Conservation (phyloP, 202 grass and related monocot species). For the Bolboschoenoplectus hybrid region DNA sequence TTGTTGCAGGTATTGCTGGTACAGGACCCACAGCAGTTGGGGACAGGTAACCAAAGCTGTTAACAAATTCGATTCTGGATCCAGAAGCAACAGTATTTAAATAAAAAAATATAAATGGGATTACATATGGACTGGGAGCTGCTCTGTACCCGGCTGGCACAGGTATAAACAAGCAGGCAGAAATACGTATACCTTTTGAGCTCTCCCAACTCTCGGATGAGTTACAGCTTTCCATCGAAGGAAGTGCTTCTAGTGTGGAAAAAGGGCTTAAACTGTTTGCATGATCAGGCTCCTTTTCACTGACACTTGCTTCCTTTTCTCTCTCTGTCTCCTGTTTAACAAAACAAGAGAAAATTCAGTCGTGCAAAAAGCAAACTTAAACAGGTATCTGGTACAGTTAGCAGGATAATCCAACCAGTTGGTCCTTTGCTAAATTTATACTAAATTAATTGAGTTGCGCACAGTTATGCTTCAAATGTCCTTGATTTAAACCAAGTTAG, state of each 20-base stretch:
- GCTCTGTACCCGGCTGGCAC: not conserved
- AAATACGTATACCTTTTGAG: slow-evolving; percentile 55
- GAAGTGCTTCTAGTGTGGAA: slow-evolving; percentile 60
- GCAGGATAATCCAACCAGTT: not conserved
- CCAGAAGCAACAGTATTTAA: slow-evolving; percentile 13
- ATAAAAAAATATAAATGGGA: not conserved
- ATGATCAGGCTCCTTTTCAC: slow-evolving; percentile 46
- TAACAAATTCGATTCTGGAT: not conserved
- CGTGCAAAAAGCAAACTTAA: not conserved
- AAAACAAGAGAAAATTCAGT: not conserved
- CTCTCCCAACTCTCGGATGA: slow-evolving; percentile 80
- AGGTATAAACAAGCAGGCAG: not conserved
- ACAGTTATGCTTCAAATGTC: not conserved
- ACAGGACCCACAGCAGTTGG: not conserved
- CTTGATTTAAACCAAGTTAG: not conserved
- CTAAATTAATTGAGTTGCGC: not conserved
- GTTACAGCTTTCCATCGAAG: slow-evolving; percentile 79
- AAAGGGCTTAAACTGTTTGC: slow-evolving; percentile 47
- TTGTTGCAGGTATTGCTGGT: not conserved
- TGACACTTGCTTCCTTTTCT: slow-evolving; percentile 32
- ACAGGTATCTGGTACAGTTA: not conserved
- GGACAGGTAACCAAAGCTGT: slow-evolving; percentile 3
- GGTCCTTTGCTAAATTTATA: not conserved
- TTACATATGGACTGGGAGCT: not conserved
- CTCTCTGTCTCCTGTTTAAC: slow-evolving; percentile 18